Evolutionary conservation across 192 early-diverging fungal species (phyloP).

Genomic region (Umbelopsis sp.): DNA sequence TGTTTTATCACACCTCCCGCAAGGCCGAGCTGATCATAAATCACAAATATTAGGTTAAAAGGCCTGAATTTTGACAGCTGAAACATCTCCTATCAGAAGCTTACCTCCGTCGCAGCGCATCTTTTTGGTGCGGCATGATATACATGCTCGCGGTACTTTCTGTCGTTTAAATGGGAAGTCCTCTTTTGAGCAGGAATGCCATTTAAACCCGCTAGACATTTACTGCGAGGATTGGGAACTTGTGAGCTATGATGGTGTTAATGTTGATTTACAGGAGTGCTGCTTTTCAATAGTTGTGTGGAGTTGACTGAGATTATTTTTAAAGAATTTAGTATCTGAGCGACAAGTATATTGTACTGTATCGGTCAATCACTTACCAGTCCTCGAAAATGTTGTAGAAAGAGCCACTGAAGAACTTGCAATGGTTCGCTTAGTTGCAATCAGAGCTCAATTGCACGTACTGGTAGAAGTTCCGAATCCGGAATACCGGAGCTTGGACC

Average conservation of each 20-base stretch:
- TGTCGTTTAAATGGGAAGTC: constrained; percentile 18
- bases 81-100: not conserved
- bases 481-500: constrained; percentile 17
- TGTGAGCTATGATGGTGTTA: not conserved
- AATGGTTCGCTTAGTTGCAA: too few species aligned
- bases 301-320: too few species aligned
- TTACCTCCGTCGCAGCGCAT: constrained; percentile 26
- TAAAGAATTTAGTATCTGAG: too few species aligned
- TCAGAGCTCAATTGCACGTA: not conserved
- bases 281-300: too few species aligned
- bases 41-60: not conserved
- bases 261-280: not conserved
- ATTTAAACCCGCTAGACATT: constrained; percentile 22
- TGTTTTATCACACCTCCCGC: constrained; percentile 11
- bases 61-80: constrained; percentile 13
- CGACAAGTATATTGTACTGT: too few species aligned
- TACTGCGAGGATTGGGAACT: not conserved
- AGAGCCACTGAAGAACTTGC: too few species aligned
- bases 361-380: too few species aligned
- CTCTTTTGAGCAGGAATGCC: constrained; percentile 24
- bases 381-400: too few species aligned
- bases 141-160: constrained; percentile 22
- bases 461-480: constrained; percentile 15
- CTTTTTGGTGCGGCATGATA: constrained; percentile 26
- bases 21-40: constrained; percentile 9